A percentile compares a stretch with the other conserved stretches of the same genome.
phyloP scores from a whole-genome alignment of 371 early-diverging fungal species.

The Apophysomyces elegans region DNA sequence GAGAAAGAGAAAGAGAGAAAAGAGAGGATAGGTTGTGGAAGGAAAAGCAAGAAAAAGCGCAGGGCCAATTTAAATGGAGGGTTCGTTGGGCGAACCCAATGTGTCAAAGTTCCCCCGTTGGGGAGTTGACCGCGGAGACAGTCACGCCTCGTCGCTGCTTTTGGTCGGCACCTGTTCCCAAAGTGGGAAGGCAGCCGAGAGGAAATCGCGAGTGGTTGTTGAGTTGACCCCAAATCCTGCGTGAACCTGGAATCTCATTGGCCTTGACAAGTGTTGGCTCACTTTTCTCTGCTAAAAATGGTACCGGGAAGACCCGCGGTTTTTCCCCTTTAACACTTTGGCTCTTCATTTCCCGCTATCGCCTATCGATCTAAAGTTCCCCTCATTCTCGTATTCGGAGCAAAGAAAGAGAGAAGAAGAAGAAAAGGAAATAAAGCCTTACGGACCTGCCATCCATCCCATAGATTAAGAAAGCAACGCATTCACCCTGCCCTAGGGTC shows the following conservation, averaged over 20 bases:
- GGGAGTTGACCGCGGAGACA: neutral
- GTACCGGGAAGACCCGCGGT: constrained; percentile 8
- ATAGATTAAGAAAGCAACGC: no score
- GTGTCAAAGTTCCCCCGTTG: constrained; percentile 3
- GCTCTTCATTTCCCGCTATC: neutral
- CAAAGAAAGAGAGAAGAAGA: neutral
- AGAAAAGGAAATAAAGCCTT: neutral
- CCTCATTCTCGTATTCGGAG: neutral
- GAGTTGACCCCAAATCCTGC: neutral
- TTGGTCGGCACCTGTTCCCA: constrained; percentile 2
- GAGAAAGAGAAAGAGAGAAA: neutral
- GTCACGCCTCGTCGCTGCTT: neutral
- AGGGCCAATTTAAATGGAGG: constrained; percentile 1
- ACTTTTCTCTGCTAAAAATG: constrained; percentile 2
- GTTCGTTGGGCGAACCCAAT: neutral
- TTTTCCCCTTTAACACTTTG: neutral
- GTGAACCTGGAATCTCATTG: neutral
- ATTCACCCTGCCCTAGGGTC: no score
- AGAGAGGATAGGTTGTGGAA: constrained; percentile 5
- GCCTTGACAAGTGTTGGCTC: constrained; percentile 3
- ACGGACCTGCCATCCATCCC: no score
- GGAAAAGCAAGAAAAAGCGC: constrained; percentile 8
- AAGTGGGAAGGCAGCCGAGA: constrained; percentile 10
- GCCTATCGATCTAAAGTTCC: neutral
- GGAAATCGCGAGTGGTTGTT: neutral